Conservation (phyloP, 345 rosid species). For the Geranium brycei region DNA sequence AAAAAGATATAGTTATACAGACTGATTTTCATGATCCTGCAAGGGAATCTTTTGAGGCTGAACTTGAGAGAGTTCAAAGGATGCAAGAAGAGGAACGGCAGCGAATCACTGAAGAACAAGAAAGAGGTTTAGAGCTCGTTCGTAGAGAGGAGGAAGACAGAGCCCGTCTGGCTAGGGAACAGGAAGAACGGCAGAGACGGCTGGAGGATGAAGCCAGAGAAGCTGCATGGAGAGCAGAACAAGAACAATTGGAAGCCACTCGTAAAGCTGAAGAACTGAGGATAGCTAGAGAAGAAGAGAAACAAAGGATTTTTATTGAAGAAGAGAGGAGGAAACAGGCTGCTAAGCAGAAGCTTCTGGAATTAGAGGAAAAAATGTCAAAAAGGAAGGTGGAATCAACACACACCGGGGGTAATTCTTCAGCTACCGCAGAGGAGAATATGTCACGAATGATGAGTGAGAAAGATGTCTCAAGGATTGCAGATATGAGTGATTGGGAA, state of each 20-base stretch:
- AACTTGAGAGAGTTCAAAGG: conserved; percentile 92
- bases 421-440: conserved; percentile 39
- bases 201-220: conserved; percentile 82
- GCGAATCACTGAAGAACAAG: conserved; percentile 65
- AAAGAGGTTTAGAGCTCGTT: conserved; percentile 66
- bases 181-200: conserved; percentile 57
- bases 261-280: conserved; percentile 71
- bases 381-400: conserved; percentile 58
- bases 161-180: conserved; percentile 58
- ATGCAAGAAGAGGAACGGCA: conserved; percentile 86
- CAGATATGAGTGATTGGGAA: conserved; percentile 73
- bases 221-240: conserved; percentile 83
- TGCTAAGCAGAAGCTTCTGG: conserved; percentile 88
- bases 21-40: conserved; percentile 85
- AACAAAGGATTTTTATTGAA: conserved; percentile 55
- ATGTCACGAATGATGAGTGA: conserved; percentile 28
- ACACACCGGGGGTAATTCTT: conserved; percentile 28
- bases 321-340: conserved; percentile 96
- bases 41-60: conserved; percentile 97
- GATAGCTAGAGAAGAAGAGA: conserved; percentile 89
- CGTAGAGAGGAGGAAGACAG: conserved; percentile 86
- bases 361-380: conserved; percentile 85
- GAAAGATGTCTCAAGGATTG: conserved; percentile 26
- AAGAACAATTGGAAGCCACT: conserved; percentile 62
- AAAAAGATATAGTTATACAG: conserved; percentile 59